Evolutionary conservation across 441 rosid genomes (phyloP).

Genomic region (Adansonia rubrostipa): DNA sequence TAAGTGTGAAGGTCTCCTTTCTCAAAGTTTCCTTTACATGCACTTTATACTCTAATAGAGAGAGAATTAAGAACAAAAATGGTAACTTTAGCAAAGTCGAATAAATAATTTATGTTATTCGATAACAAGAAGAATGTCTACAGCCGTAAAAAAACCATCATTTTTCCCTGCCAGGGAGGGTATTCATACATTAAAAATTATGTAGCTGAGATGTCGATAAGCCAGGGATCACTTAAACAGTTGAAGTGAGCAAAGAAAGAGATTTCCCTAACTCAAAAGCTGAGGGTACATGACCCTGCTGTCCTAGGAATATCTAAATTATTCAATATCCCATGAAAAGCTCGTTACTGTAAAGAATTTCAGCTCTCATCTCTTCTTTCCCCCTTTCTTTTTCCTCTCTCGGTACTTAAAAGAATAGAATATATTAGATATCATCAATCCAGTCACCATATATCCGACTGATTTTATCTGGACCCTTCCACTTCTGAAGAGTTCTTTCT

Average conservation of each 20-base stretch:
- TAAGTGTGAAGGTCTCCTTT: not conserved
- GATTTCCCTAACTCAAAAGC: not conserved
- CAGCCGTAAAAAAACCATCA: not conserved
- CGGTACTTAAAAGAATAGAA: not conserved
- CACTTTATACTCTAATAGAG: not conserved
- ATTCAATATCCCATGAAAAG: not conserved
- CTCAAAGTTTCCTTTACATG: not conserved
- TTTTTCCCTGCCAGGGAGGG: constrained; percentile 1
- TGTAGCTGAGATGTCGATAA: not conserved
- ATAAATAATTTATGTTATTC: constrained; percentile 2
- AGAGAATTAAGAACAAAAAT: not conserved
- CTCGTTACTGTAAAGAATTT: not conserved
- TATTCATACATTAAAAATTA: constrained; percentile 15
- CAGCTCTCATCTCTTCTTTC: not conserved
- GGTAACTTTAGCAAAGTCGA: constrained; percentile 21
- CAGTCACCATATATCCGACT: constrained; percentile 96
- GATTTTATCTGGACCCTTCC: constrained; percentile 98
- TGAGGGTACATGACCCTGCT: constrained; percentile 15
- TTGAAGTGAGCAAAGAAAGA: constrained; percentile 23
- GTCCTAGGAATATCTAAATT: not conserved
- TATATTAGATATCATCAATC: constrained; percentile 76
- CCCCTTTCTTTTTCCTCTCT: not conserved
- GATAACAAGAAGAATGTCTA: constrained; percentile 28
- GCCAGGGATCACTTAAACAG: not conserved
- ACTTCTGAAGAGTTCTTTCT: constrained; percentile 72